phyloP scores from a whole-genome alignment of 331 rosid genomes.

The Acacia pycnantha region DNA sequence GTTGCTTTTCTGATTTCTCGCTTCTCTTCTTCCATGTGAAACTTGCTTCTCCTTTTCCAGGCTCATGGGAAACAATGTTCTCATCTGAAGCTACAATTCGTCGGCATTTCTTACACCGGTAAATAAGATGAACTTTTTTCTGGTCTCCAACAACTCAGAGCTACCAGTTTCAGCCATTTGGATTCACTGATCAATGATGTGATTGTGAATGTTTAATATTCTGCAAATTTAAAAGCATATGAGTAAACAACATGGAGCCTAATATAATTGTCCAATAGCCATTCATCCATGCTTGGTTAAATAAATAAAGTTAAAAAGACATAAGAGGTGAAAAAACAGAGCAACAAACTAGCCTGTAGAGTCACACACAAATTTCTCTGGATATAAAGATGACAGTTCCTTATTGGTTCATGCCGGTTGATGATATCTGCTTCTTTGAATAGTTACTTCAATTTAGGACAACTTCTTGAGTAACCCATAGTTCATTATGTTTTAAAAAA shows the following conservation, averaged over 20 bases:
- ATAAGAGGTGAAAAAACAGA: background rate
- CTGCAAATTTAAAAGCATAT: slow-evolving; percentile 21
- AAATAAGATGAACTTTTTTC: slow-evolving; percentile 41
- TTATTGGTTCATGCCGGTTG: too few relatives aligned
- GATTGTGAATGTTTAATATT: slow-evolving; percentile 11
- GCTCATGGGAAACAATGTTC: slow-evolving; percentile 57
- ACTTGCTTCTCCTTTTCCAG: slow-evolving; percentile 68
- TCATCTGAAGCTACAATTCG: slow-evolving; percentile 76
- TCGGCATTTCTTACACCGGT: slow-evolving; percentile 82
- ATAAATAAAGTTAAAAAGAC: background rate
- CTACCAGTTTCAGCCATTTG: slow-evolving; percentile 47
- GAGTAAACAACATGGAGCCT: background rate
- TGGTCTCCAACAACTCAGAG: slow-evolving; percentile 35
- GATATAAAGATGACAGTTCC: background rate
- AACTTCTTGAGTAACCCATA: background rate
- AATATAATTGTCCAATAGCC: background rate
- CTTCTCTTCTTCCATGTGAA: slow-evolving; percentile 72
- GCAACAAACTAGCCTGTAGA: background rate
- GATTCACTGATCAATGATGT: slow-evolving; percentile 12
- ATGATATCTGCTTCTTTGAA: background rate
- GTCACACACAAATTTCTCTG: background rate
- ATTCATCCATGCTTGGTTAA: background rate
- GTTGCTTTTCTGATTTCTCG: slow-evolving; percentile 30
- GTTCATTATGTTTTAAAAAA: background rate
- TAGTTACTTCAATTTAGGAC: background rate